Base-by-base conservation (phyloP, 805 yeast species). In the Nakazawaea laoshanensis region DNA sequence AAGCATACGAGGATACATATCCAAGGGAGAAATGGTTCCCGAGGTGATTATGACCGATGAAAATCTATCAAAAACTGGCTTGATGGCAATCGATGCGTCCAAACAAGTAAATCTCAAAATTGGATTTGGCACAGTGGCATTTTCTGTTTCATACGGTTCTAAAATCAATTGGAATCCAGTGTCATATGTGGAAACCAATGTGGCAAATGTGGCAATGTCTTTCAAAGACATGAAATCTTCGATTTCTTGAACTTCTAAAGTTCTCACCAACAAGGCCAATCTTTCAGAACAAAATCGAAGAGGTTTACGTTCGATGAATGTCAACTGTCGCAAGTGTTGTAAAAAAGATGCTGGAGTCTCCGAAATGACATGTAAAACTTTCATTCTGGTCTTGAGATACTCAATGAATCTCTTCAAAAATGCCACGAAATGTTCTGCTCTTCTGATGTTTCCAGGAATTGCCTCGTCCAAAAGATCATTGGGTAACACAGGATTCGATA, bases 1-100 rank as follows among this genome's bases (percentile, higher is more conserved):
- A 40, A 89, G 63, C 97, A 89, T 89, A 46, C 85, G 79, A 5
- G 98, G 99, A 53, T 92, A 92, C 99, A 92, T 92, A 49, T 92
- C 97, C 53, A 92, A 70, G 1, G 99, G 99, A 0, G 97, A 89
- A 30, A 92, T 92, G 11, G 99, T 92, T 44, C 99, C 99, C 1
- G 96, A 85, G 1, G 99, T 92, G 40, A 92, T 92, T 40, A 92
- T 80, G 8, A 92, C 95, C 0, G 96, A 81, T 6, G 85, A 77
- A 49, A 89, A 92, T 38, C 88, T 69, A 32, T 92, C 98, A 61
- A 92, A 89, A 0, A 92, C 87, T 0, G 99, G 98, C 50, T 87
- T 92, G 43, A 92, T 92, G 3, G 97, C 97, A 45, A 92, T 92
- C 1, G 96, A 86, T 0, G 99, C 98, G 61, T 92, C 99, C 30